These are phyloP conservation scores for Coccomyxa sp. DNA, from an alignment of 139 green algal genomes.

Conservation along the genomic window DNA sequence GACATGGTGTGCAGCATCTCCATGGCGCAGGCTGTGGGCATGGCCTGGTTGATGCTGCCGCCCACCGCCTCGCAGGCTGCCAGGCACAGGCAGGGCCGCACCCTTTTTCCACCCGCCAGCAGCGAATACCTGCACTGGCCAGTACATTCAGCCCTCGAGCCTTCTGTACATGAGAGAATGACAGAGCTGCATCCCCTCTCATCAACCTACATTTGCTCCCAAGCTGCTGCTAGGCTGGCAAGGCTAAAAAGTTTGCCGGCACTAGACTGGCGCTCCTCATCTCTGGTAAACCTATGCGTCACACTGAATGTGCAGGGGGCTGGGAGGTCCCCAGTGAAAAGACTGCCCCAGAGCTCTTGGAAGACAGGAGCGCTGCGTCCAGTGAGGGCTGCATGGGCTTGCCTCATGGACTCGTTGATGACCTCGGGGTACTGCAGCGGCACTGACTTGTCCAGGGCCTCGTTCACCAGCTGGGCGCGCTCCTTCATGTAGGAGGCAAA, in stretches of 20 bases:
- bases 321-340: too few species aligned
- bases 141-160: neutral
- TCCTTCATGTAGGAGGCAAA: constrained; percentile 79
- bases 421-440: constrained; percentile 84
- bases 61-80: constrained; percentile 95
- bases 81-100: constrained; percentile 90
- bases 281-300: too few species aligned
- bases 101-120: constrained; percentile 92
- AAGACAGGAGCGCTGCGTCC: too few species aligned
- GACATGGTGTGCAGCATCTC: constrained; percentile 99
- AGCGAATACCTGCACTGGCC: constrained; percentile 73
- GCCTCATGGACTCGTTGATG: constrained; percentile 93
- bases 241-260: too few species aligned
- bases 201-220: too few species aligned
- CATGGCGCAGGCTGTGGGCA: constrained; percentile 94
- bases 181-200: too few species aligned
- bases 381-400: too few species aligned
- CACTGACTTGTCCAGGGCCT: constrained; percentile 72
- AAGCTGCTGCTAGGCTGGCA: too few species aligned
- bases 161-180: too few species aligned
- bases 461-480: constrained; percentile 70
- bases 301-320: too few species aligned
- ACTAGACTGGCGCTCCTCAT: too few species aligned
- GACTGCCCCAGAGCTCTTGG: too few species aligned
- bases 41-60: constrained; percentile 62